A percentile compares a stretch with the other conserved stretches of the same genome.
Evolutionary conservation across 2,329 filamentous ascomycete genomes (phyloP).

Genomic region (Diplodia intermedia): DNA sequence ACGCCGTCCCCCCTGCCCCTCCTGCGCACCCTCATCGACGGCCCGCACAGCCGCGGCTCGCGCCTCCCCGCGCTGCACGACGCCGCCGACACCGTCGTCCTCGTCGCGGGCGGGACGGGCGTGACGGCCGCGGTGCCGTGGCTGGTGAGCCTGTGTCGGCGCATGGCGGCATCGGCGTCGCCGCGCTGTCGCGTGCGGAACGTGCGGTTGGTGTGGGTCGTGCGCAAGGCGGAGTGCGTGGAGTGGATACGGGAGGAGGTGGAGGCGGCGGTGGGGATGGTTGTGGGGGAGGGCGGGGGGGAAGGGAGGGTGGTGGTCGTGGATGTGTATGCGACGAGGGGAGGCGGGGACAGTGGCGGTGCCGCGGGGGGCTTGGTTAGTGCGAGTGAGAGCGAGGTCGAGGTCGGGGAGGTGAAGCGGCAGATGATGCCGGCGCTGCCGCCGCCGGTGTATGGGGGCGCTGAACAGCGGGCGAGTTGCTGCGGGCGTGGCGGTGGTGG

Average conservation of each 20-base stretch:
- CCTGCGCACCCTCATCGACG: slow-evolving; percentile 39
- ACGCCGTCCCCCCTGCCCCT: not conserved
- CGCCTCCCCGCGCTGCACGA: slow-evolving; percentile 34
- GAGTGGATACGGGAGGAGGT: slow-evolving; percentile 34
- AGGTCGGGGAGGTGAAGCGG: not conserved
- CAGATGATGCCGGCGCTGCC: not conserved
- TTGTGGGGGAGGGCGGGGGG: not conserved
- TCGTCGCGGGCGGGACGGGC: slow-evolving; percentile 35
- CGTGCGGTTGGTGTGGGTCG: slow-evolving; percentile 35
- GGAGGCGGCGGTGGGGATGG: slow-evolving; percentile 3
- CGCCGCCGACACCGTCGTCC: slow-evolving; percentile 35
- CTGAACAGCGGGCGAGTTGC: no score
- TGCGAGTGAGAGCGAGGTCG: not conserved
- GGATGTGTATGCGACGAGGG: slow-evolving; percentile 34
- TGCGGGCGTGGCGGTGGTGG: not conserved
- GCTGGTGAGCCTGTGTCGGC: slow-evolving; percentile 32
- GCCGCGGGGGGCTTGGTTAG: not conserved
- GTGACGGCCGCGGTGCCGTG: slow-evolving; percentile 35
- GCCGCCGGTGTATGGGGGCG: not conserved
- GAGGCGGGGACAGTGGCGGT: not conserved
- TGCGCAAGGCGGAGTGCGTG: slow-evolving; percentile 33
- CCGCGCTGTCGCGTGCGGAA: slow-evolving; percentile 9
- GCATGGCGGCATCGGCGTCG: slow-evolving; percentile 16
- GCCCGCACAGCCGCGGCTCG: slow-evolving; percentile 40
- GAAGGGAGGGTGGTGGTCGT: slow-evolving; percentile 31